Conservation (phyloP, 1,284 basidiomycete species). For the Pyrrhoderma lamaoense region DNA sequence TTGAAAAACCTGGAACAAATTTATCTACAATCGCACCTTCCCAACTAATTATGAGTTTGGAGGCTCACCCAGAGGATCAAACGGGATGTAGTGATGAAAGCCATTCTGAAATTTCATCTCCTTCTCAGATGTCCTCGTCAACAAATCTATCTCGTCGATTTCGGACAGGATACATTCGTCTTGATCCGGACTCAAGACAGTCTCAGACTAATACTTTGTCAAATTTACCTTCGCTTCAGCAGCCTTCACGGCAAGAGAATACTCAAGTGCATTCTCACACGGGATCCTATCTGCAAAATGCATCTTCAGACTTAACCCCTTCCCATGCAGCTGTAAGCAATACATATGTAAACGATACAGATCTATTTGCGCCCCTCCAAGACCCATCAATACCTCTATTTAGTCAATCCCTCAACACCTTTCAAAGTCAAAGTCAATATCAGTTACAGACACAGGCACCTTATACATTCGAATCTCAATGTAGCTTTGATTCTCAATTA, state of each 20-base stretch:
- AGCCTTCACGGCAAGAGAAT: no score
- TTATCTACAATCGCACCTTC: no score
- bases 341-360: constrained; percentile 2
- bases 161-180: constrained; percentile 1
- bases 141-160: neutral
- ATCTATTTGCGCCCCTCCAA: constrained; percentile 5
- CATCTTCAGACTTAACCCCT: no score
- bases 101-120: neutral
- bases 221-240: no score
- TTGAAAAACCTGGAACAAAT: no score
- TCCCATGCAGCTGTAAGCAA: neutral
- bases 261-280: no score
- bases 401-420: constrained; percentile 2
- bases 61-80: no score
- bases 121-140: neutral
- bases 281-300: no score
- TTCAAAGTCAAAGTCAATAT: constrained; percentile 4
- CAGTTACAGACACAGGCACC: constrained; percentile 15
- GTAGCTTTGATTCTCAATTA: constrained; percentile 5
- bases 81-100: no score
- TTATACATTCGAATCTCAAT: constrained; percentile 12
- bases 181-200: neutral
- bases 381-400: constrained; percentile 12
- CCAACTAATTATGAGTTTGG: no score
- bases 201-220: no score